Evolutionary conservation across 768 basidiomycete species (phyloP), one percentile per base, ranked within the genome.

Genomic region (Suillus cothurnatus): DNA sequence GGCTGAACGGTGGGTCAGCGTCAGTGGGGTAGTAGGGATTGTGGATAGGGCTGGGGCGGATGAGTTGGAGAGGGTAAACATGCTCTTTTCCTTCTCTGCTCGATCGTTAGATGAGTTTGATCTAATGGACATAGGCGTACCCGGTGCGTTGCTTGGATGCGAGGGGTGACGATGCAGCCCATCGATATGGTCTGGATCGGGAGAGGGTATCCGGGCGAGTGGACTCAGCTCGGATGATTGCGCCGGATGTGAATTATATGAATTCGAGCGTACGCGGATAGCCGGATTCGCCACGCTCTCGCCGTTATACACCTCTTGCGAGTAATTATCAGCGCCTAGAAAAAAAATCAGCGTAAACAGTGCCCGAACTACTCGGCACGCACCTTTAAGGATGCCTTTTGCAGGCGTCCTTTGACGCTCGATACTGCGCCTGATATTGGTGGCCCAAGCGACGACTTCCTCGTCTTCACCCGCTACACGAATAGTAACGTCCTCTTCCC

Each of bases 341-440:
- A 14, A 12, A 12, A 39, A 59, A 14, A 32, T 36, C 2, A 52
- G 49, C n/a, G 38, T 41, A 23, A 39, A 14, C 3, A 19, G 9
- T 56, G 32, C 38, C 34, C 26, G 38, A 34, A 52, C 34, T 5
- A 26, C 7, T 55, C 69, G 28, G 28, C 4, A 66, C 73, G 36
- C 53, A 86, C 89, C 74, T 77, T 98, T 99, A 67, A 99, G 79
- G 64, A 99, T 98, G 26, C 97, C 94, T 76, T 84, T 93, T 34
- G 87, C 79, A 4, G 94, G 95, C 68, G 79, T 71, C 69, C 85
- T 80, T 45, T 83, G 79, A 77, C 86, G 80, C 81, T 96, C 90
- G 32, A 90, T 70, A 74, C 90, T 90, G 70, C 91, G 78, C 70
- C 94, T 86, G 65, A 94, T 71, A 67, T 89, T 83, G 39, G 86